Conservation (phyloP, 1,139 yeast genomes). For the Suhomyces guaymorum region DNA sequence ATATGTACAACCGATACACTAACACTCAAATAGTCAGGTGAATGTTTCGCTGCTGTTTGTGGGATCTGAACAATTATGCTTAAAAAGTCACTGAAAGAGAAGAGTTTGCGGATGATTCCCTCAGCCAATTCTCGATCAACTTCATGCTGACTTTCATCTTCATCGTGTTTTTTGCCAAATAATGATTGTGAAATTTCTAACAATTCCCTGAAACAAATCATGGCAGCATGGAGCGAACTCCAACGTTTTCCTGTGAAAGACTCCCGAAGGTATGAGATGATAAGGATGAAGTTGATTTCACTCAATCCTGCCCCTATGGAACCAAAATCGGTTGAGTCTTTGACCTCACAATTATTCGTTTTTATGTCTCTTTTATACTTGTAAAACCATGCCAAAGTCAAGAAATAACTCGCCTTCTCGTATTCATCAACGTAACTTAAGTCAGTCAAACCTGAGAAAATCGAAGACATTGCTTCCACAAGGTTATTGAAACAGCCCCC, state of each 20-base stretch:
- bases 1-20: constrained; percentile 68
- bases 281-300: constrained; percentile 62
- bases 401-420: constrained; percentile 52
- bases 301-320: constrained; percentile 68
- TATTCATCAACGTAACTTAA: constrained; percentile 34
- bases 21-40: constrained; percentile 62
- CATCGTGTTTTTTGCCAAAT: constrained; percentile 35
- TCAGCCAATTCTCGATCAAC: constrained; percentile 50
- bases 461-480: constrained; percentile 51
- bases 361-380: constrained; percentile 33
- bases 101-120: constrained; percentile 50
- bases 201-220: constrained; percentile 69
- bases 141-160: constrained; percentile 53
- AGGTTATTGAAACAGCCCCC: constrained; percentile 79
- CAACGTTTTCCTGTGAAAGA: constrained; percentile 52
- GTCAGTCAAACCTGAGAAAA: constrained; percentile 44
- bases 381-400: constrained; percentile 72
- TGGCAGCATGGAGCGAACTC: constrained; percentile 67
- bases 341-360: constrained; percentile 14
- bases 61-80: constrained; percentile 62
- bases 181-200: constrained; percentile 56
- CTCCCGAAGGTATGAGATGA: constrained; percentile 57
- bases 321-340: constrained; percentile 48
- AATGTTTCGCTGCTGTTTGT: constrained; percentile 62
- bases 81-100: constrained; percentile 66